These are phyloP conservation scores for Trametes cinnabarina DNA, from an alignment of 768 basidiomycete species.

Conservation along the genomic window DNA sequence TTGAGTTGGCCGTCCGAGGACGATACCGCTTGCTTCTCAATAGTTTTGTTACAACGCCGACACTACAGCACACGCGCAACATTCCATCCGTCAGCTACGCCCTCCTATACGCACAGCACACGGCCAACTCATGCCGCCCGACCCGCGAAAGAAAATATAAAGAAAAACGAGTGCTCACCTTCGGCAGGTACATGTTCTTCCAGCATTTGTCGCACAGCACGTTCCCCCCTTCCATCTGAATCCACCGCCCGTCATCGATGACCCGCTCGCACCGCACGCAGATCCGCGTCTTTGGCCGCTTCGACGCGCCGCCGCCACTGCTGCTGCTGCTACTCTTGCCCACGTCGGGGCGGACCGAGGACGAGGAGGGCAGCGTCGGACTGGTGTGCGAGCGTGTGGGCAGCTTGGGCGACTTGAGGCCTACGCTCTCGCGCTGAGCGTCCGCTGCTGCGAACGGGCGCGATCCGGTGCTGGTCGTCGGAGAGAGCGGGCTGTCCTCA, in stretches of 20 bases:
- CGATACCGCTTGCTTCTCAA: constrained; percentile 89
- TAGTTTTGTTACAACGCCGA: constrained; percentile 80
- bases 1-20: constrained; percentile 92
- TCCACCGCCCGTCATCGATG: constrained; percentile 83
- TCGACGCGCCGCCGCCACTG: constrained; percentile 20
- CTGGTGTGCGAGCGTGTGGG: constrained; percentile 56
- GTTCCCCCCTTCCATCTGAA: constrained; percentile 68
- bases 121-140: neutral
- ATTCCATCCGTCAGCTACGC: neutral
- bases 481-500: constrained; percentile 36
- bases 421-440: constrained; percentile 46
- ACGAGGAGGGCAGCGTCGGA: constrained; percentile 35
- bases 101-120: neutral
- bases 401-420: constrained; percentile 49
- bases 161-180: constrained; percentile 45
- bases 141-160: neutral
- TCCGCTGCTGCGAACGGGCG: constrained; percentile 31
- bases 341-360: constrained; percentile 8
- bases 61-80: constrained; percentile 48
- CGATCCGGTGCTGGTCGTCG: constrained; percentile 37
- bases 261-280: constrained; percentile 69
- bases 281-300: constrained; percentile 25
- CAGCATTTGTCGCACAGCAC: constrained; percentile 89
- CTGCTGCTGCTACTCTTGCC: constrained; percentile 12
- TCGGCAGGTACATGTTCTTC: constrained; percentile 96